Evolutionary conservation across 805 yeast genomes (phyloP), one percentile per base, ranked within the genome.

Genomic region (Candida insectalens): DNA sequence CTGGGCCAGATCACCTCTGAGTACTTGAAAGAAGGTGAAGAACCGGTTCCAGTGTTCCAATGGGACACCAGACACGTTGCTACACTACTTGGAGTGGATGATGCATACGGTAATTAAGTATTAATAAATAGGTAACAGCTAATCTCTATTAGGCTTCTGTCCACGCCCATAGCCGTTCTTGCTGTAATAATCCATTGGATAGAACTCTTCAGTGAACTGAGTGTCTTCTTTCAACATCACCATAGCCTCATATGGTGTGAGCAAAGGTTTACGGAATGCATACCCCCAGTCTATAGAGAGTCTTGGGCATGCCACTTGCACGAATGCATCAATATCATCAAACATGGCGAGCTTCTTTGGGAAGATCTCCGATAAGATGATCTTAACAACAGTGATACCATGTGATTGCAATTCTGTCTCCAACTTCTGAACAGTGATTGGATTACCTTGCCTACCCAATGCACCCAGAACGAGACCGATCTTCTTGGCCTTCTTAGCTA

Each of bases 261-360:
- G 59, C 28, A 92, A 60, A 0, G 98, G 98, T 50, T 82, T 83
- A 38, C 77, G 76, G 51, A 92, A 92, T 0, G 98, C 98, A 55
- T 92, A 92, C 0, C 98, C 98, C 98, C 98, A 92, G 55, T 92
- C 98, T 27, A 92, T 89, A 2, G 95, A 84, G 30, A 92, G 62
- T 48, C 98, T 67, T 0, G 98, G 98, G 53, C 98, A 92, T 1
- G 98, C 98, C 3, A 92, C 95, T 57, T 92, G 98, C 10, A 92
- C 83, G 67, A 92, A 92, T 2, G 88, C 94, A 57, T 92, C 98
- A 13, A 89, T 74, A 48, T 84, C 92, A 47, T 84, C 88, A 57
- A 92, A 92, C 78, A 83, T 80, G 8, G 96, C 79, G 25, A 92
- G 62, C 47, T 92, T 92, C 34, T 76, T 82, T 0, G 98, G 98